Conservation (phyloP, 1,284 basidiomycete genomes). For the Cutaneotrichosporon mucoides region DNA sequence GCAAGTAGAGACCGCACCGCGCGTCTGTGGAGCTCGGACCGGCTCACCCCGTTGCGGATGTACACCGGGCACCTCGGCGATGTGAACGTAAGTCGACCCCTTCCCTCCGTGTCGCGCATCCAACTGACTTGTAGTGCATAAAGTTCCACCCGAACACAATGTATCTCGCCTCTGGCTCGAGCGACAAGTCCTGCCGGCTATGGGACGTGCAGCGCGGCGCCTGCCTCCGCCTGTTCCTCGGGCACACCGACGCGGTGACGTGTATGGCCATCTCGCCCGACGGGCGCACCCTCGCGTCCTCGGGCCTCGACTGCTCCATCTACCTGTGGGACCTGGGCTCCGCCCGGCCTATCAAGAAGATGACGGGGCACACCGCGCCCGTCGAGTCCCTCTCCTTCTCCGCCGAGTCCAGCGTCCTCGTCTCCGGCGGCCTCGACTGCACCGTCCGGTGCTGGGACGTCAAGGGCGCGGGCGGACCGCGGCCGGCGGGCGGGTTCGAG, state of each 20-base stretch:
- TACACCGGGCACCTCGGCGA: conserved; percentile 96
- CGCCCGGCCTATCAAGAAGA: conserved; percentile 90
- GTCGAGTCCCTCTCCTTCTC: conserved; percentile 89
- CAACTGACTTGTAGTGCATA: conserved; percentile 62
- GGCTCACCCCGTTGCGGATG: conserved; percentile 78
- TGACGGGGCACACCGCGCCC: conserved; percentile 86
- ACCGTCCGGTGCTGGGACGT: conserved; percentile 98
- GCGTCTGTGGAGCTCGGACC: conserved; percentile 91
- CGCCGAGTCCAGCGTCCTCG: conserved; percentile 81
- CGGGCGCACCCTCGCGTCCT: conserved; percentile 87
- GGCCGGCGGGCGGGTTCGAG: not conserved
- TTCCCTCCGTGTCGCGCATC: not conserved
- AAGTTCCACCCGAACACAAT: conserved; percentile 96
- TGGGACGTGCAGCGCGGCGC: conserved; percentile 98
- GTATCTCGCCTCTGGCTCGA: conserved; percentile 95
- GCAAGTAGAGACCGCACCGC: conserved; percentile 92
- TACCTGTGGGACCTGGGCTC: conserved; percentile 95
- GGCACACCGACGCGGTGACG: conserved; percentile 87
- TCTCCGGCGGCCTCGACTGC: conserved; percentile 86
- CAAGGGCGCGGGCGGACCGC: conserved; percentile 66
- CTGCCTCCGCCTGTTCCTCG: conserved; percentile 91
- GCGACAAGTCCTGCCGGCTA: conserved; percentile 88
- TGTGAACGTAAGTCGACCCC: conserved; percentile 72
- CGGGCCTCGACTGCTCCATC: conserved; percentile 83
- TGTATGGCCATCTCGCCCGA: conserved; percentile 87